Percentiles rank a stretch among this genome's conserved stretches.
Evolutionary conservation across 2,329 filamentous ascomycete genomes (phyloP).

Genomic region (Graphilbum fragrans): DNA sequence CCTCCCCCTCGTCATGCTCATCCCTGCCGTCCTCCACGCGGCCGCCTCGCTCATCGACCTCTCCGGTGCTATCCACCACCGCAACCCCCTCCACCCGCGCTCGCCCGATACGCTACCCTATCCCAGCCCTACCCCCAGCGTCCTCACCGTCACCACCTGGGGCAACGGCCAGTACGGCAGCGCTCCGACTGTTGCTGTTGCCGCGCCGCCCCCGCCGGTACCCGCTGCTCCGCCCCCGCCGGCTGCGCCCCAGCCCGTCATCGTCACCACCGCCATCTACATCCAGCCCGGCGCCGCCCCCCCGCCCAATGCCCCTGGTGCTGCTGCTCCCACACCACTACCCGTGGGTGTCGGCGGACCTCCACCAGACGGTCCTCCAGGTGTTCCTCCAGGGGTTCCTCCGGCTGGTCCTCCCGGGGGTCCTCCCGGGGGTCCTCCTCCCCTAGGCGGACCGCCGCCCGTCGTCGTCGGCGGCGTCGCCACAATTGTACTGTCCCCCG

Average conservation of each 20-base stretch:
- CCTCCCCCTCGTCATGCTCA: background rate
- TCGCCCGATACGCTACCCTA: background rate
- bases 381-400: background rate
- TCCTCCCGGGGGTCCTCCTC: background rate
- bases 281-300: background rate
- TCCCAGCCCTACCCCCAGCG: too few species aligned
- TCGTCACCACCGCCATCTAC: background rate
- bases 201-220: background rate
- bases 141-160: background rate
- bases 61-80: background rate
- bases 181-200: background rate
- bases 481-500: conserved; percentile 4
- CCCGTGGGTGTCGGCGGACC: background rate
- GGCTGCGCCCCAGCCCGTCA: background rate
- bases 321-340: background rate
- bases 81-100: background rate
- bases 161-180: too few species aligned
- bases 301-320: background rate
- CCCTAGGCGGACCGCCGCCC: background rate
- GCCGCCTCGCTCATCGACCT: background rate
- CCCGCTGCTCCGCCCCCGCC: background rate
- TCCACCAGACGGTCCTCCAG: background rate
- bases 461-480: conserved; percentile 6
- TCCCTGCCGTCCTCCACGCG: background rate
- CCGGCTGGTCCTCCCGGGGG: too few species aligned